Evolutionary conservation across 2,329 filamentous ascomycete genomes (phyloP).

Genomic region (Pseudogymnoascus sp.): DNA sequence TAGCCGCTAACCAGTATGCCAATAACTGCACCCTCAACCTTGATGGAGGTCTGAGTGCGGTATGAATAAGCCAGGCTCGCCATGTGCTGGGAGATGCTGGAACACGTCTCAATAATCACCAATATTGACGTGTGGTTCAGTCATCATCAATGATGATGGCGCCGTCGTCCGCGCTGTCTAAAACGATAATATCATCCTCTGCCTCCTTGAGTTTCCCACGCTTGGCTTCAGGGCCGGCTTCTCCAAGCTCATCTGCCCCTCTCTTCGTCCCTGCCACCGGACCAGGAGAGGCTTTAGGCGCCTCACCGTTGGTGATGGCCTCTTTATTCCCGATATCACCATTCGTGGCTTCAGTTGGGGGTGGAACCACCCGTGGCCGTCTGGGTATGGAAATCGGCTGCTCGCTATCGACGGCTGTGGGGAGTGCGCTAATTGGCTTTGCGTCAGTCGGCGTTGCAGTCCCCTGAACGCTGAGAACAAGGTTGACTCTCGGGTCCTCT

Average conservation of each 20-base stretch:
- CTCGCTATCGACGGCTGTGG: constrained; percentile 29
- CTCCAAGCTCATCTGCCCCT: constrained; percentile 22
- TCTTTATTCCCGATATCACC: constrained; percentile 9
- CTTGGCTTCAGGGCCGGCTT: constrained; percentile 19
- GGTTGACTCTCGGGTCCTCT: constrained; percentile 67
- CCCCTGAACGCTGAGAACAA: constrained; percentile 65
- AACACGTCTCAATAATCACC: background rate
- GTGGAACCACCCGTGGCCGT: background rate
- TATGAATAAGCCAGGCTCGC: constrained; percentile 33
- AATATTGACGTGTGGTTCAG: constrained; percentile 30
- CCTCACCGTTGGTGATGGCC: background rate
- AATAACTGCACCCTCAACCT: constrained; percentile 84
- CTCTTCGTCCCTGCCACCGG: constrained; percentile 27
- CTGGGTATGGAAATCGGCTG: background rate
- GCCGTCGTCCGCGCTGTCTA: constrained; percentile 42
- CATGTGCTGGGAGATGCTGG: background rate
- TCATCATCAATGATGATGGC: constrained; percentile 64
- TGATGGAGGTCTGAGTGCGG: constrained; percentile 74
- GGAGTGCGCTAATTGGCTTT: constrained; percentile 45
- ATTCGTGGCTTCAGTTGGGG: background rate
- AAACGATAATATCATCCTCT: constrained; percentile 27
- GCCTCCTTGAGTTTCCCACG: constrained; percentile 35
- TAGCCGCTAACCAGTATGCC: constrained; percentile 72
- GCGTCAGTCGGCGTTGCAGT: constrained; percentile 35
- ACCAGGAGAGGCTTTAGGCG: background rate